Conservation (phyloP, 1,284 basidiomycete genomes). For the Ustilago loliicola region DNA sequence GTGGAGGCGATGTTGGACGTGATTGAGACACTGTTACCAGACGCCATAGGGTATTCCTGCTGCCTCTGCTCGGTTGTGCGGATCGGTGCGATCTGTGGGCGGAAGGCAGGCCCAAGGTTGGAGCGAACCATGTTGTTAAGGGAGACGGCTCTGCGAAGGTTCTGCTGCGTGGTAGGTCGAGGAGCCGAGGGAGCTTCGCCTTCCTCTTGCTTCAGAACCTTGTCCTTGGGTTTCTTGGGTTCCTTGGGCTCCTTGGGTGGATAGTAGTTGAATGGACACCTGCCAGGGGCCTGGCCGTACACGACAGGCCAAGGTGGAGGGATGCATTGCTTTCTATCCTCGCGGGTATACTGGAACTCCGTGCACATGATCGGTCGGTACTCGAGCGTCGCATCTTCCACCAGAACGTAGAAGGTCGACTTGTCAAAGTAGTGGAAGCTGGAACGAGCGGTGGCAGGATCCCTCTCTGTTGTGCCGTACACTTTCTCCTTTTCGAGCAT, state of each 20-base stretch:
- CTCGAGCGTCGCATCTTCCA: slow-evolving; percentile 89
- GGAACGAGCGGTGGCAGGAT: slow-evolving; percentile 85
- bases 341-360: slow-evolving; percentile 72
- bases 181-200: slow-evolving; percentile 11
- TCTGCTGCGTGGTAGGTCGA: slow-evolving; percentile 36
- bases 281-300: slow-evolving; percentile 71
- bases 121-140: slow-evolving; percentile 79
- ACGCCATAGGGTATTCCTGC: slow-evolving; percentile 63
- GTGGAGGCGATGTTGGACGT: slow-evolving; percentile 89
- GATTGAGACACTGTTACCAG: slow-evolving; percentile 85
- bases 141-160: slow-evolving; percentile 80
- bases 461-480: slow-evolving; percentile 89
- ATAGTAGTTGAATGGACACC: slow-evolving; percentile 70
- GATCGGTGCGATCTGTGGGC: slow-evolving; percentile 22
- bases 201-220: slow-evolving; percentile 24
- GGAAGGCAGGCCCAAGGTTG: slow-evolving; percentile 32
- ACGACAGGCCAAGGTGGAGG: slow-evolving; percentile 74
- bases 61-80: slow-evolving; percentile 31
- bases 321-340: slow-evolving; percentile 16
- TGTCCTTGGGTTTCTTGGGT: slow-evolving; percentile 34
- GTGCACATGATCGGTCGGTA: slow-evolving; percentile 75
- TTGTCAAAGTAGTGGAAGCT: slow-evolving; percentile 91
- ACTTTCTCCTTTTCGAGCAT: slow-evolving; percentile 89
- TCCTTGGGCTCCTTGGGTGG: slow-evolving; percentile 36
- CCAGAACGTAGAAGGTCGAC: slow-evolving; percentile 83